Percentiles rank a stretch among this genome's conserved stretches.
Evolutionary conservation across 1,284 basidiomycete species (phyloP).

Genomic region (Mycena sp.): DNA sequence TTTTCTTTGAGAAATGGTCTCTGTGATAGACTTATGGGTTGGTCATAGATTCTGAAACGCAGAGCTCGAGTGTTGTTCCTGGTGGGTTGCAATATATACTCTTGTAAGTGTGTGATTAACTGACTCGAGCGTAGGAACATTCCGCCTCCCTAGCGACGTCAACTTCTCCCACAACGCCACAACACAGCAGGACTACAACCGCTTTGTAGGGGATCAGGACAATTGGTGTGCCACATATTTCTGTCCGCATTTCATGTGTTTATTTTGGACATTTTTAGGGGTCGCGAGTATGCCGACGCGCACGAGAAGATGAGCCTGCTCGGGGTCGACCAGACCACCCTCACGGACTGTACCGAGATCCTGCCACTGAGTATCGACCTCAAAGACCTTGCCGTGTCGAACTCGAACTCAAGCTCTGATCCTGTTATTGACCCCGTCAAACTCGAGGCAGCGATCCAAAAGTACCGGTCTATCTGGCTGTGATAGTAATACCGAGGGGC

Average conservation of each 20-base stretch:
- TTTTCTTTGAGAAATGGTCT: too few relatives aligned
- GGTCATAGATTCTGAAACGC: constrained; percentile 19
- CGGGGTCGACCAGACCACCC: too few relatives aligned
- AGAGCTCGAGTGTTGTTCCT: neutral
- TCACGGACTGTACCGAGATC: too few relatives aligned
- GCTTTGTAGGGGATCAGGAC: constrained; percentile 5
- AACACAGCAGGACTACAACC: neutral
- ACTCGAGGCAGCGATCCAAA: too few relatives aligned
- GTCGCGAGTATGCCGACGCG: neutral
- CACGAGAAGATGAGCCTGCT: neutral
- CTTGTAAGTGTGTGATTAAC: neutral
- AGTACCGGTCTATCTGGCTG: too few relatives aligned
- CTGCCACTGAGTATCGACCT: too few relatives aligned
- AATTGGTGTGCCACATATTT: neutral
- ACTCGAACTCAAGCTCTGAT: too few relatives aligned
- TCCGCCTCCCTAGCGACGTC: constrained; percentile 5
- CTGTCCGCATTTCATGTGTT: neutral
- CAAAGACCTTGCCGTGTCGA: too few relatives aligned
- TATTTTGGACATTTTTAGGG: neutral
- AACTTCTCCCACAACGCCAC: constrained; percentile 4
- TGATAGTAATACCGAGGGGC: too few relatives aligned
- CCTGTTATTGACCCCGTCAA: too few relatives aligned
- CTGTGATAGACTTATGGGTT: neutral
- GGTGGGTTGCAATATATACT: neutral
- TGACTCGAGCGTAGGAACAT: neutral